Conservation (phyloP, 441 rosid species). For the Breynia disticha region DNA sequence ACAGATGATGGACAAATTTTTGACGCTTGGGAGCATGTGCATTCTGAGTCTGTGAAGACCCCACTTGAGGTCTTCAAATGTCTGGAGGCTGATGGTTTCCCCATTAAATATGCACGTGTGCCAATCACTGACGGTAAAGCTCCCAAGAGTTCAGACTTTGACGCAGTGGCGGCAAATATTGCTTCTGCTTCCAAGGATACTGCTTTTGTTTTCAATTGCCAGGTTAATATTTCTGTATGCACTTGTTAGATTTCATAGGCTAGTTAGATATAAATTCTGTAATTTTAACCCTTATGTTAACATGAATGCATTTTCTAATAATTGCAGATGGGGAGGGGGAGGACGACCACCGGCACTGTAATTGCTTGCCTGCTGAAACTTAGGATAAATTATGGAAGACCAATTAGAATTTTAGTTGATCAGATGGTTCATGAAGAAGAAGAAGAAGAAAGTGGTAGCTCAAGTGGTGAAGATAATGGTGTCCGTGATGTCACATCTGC, state of each 20-base stretch:
- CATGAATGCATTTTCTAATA: slow-evolving; percentile 10
- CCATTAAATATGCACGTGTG: slow-evolving; percentile 85
- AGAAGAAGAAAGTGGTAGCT: slow-evolving; percentile 71
- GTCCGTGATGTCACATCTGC: slow-evolving; percentile 33
- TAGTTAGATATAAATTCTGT: neutral
- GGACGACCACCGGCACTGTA: slow-evolving; percentile 98
- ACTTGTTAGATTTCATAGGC: slow-evolving; percentile 6
- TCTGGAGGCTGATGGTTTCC: slow-evolving; percentile 81
- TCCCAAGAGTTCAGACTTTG: slow-evolving; percentile 94
- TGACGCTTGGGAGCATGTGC: slow-evolving; percentile 92
- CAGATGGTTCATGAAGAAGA: slow-evolving; percentile 55
- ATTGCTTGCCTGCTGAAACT: slow-evolving; percentile 97
- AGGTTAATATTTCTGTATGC: slow-evolving; percentile 41
- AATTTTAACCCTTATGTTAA: no score
- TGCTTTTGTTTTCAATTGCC: slow-evolving; percentile 98
- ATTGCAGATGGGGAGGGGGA: slow-evolving; percentile 97
- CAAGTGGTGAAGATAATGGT: slow-evolving; percentile 92
- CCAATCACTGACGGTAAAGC: slow-evolving; percentile 99
- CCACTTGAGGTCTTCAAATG: slow-evolving; percentile 90
- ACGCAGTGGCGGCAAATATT: slow-evolving; percentile 63
- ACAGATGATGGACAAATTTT: slow-evolving; percentile 76
- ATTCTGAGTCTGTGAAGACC: slow-evolving; percentile 72
- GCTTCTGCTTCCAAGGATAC: slow-evolving; percentile 90
- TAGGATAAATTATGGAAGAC: slow-evolving; percentile 82
- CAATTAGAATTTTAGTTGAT: slow-evolving; percentile 56